Conservation (phyloP, 2,329 filamentous ascomycete genomes). For the Sclerotinia minor region DNA sequence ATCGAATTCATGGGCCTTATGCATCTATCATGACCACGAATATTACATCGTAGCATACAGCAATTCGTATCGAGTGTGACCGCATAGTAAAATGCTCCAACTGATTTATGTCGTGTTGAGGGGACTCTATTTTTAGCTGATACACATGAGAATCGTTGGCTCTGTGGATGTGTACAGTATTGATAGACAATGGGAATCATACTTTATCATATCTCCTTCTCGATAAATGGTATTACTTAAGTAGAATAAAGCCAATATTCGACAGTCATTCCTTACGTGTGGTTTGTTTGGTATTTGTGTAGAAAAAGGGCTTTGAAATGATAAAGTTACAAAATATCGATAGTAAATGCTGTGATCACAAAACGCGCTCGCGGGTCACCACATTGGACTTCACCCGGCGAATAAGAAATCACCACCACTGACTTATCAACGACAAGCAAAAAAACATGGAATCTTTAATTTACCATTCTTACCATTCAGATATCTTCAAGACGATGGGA, state of each 20-base stretch:
- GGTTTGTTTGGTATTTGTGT: neutral
- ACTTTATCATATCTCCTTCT: neutral
- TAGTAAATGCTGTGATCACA: neutral
- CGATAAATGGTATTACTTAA: no score
- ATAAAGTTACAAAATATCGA: neutral
- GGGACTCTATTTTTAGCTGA: neutral
- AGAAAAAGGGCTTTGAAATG: neutral
- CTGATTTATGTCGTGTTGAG: slow-evolving; percentile 7
- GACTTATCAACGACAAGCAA: neutral
- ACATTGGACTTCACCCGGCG: no score
- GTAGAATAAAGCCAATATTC: neutral
- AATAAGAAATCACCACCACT: no score
- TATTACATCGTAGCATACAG: neutral
- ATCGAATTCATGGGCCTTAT: no score
- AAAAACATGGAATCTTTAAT: neutral
- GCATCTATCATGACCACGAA: neutral
- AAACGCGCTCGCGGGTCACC: neutral
- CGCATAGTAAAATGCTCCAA: neutral
- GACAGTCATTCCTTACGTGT: neutral
- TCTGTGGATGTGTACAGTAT: neutral
- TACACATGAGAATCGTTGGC: neutral
- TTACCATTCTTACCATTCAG: neutral
- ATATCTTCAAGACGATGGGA: no score
- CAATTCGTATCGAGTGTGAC: neutral
- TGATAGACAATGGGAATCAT: neutral